phyloP scores from a whole-genome alignment of 2,329 filamentous ascomycete genomes.

The Calonectria crousiana region DNA sequence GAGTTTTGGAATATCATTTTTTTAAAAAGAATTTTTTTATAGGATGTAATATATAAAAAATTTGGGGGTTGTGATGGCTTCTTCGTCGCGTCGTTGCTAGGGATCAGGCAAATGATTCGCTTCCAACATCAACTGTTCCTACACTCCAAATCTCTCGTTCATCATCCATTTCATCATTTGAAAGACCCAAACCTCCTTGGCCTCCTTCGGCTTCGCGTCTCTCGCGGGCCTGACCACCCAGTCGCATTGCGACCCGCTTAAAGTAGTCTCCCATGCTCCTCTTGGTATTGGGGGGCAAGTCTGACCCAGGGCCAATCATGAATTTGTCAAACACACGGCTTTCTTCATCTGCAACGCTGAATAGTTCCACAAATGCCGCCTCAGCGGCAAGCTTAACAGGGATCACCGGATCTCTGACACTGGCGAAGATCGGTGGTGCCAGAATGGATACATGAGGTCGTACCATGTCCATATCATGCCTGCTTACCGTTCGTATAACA shows the following conservation, averaged over 20 bases:
- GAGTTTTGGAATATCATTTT: neutral
- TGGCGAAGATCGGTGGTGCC: constrained; percentile 87
- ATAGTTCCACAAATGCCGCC: constrained; percentile 91
- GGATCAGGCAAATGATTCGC: constrained; percentile 38
- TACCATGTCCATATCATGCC: constrained; percentile 82
- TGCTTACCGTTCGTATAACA: constrained; percentile 85
- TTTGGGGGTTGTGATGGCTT: neutral
- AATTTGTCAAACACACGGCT: constrained; percentile 91
- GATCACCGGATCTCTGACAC: constrained; percentile 91
- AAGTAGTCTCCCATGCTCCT: constrained; percentile 97
- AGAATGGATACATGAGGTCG: constrained; percentile 84
- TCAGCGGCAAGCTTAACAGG: constrained; percentile 96
- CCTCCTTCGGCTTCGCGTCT: constrained; percentile 93
- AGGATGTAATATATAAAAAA: neutral
- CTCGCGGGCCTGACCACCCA: constrained; percentile 90
- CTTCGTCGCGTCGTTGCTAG: neutral
- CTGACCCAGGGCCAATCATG: constrained; percentile 75
- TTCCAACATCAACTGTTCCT: constrained; percentile 78
- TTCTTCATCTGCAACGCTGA: constrained; percentile 91
- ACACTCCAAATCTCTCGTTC: constrained; percentile 97
- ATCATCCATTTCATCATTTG: constrained; percentile 93
- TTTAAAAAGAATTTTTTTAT: neutral
- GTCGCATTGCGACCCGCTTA: constrained; percentile 86
- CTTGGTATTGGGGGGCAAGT: constrained; percentile 79
- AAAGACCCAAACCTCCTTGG: constrained; percentile 84